These are phyloP conservation scores for Tillandsia fasciculata DNA, from an alignment of 176 grass and related monocot species.

Conservation along the genomic window DNA sequence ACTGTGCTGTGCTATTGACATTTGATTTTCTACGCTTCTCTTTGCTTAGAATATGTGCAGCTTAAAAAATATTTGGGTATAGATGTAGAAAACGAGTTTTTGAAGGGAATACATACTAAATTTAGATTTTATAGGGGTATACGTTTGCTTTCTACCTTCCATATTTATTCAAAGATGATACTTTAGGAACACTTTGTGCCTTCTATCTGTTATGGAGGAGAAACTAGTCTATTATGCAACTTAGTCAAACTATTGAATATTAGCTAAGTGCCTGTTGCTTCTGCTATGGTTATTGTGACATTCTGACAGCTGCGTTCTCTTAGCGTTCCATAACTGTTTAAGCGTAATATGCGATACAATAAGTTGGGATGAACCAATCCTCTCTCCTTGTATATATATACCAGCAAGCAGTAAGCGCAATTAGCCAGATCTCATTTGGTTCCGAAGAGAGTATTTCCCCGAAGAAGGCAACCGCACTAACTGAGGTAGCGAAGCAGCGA, in stretches of 20 bases:
- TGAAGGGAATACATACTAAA: too few relatives aligned
- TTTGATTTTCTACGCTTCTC: background rate
- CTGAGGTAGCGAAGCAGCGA: slow-evolving; percentile 89
- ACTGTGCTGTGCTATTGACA: background rate
- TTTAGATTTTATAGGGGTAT: too few relatives aligned
- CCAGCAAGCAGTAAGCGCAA: slow-evolving; percentile 68
- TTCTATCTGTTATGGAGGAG: background rate
- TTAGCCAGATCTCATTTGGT: slow-evolving; percentile 89
- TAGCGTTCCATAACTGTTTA: slow-evolving; percentile 11
- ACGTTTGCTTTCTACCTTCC: too few relatives aligned
- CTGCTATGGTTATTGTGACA: background rate
- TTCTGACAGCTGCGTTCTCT: background rate
- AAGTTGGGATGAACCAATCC: background rate
- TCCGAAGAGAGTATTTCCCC: slow-evolving; percentile 67
- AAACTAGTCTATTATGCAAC: background rate
- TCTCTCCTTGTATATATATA: slow-evolving; percentile 16
- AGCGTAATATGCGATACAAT: slow-evolving; percentile 10
- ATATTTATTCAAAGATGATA: too few relatives aligned
- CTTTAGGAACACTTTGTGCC: background rate
- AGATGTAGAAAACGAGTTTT: too few relatives aligned
- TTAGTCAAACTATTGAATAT: background rate
- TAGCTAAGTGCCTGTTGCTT: background rate
- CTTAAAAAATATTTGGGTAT: too few relatives aligned
- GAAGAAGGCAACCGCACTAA: slow-evolving; percentile 67
- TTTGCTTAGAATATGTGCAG: background rate